Percentiles rank a stretch among this genome's conserved stretches.
Conservation (phyloP, 768 basidiomycete genomes). For the Termitomyces sp. region DNA sequence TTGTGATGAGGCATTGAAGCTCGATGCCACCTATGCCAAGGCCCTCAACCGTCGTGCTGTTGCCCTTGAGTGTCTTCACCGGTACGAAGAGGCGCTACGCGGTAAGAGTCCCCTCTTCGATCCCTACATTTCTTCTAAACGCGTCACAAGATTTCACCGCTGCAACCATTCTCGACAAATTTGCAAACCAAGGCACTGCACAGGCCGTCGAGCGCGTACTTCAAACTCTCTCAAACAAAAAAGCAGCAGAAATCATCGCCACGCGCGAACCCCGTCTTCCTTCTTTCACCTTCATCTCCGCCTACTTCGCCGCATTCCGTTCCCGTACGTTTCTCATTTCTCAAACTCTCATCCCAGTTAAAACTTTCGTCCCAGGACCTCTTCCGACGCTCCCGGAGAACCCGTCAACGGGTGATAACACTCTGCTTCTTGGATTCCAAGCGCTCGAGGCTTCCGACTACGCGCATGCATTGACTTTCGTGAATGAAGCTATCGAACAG, state of each 20-base stretch:
- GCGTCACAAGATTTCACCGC: slow-evolving; percentile 80
- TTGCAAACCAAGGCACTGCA: slow-evolving; percentile 77
- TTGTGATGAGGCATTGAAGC: slow-evolving; percentile 82
- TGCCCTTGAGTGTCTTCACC: slow-evolving; percentile 75
- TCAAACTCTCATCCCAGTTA: background rate
- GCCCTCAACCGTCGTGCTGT: slow-evolving; percentile 86
- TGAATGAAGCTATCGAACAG: slow-evolving; percentile 85
- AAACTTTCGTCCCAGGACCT: slow-evolving; percentile 39
- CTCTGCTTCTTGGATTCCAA: slow-evolving; percentile 73
- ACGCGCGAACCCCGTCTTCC: slow-evolving; percentile 81
- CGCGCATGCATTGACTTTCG: slow-evolving; percentile 69
- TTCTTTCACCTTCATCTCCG: slow-evolving; percentile 86
- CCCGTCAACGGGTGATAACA: slow-evolving; percentile 79
- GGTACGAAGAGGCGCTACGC: slow-evolving; percentile 73
- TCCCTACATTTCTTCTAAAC: background rate
- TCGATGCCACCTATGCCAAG: slow-evolving; percentile 85
- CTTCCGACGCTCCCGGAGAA: slow-evolving; percentile 70
- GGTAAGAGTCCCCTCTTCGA: slow-evolving; percentile 40
- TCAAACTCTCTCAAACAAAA: slow-evolving; percentile 72
- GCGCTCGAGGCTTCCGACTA: slow-evolving; percentile 88
- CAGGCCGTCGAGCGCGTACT: slow-evolving; percentile 89
- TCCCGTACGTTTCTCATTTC: slow-evolving; percentile 49
- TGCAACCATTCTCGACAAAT: slow-evolving; percentile 92
- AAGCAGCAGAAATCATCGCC: slow-evolving; percentile 68
- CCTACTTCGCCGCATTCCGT: slow-evolving; percentile 97